Percentiles rank a stretch among this genome's conserved stretches.
Evolutionary conservation across 768 basidiomycete species (phyloP).

Genomic region (Boletales sp.): DNA sequence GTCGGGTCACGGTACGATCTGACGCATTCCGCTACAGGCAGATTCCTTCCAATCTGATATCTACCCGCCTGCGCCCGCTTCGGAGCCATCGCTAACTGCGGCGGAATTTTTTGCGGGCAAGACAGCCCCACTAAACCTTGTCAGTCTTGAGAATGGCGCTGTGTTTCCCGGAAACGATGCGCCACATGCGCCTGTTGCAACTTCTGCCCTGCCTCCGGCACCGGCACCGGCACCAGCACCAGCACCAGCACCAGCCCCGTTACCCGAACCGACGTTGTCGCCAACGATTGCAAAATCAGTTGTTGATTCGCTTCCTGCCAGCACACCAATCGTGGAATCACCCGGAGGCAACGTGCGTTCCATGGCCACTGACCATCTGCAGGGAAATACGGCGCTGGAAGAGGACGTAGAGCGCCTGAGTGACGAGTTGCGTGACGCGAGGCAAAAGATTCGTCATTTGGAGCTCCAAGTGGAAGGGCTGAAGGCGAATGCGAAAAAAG

Average conservation of each 20-base stretch:
- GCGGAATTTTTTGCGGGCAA: constrained; percentile 89
- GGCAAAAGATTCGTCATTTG: constrained; percentile 77
- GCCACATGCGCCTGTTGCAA: constrained; percentile 23
- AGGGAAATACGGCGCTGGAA: constrained; percentile 29
- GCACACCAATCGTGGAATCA: neutral
- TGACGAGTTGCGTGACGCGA: constrained; percentile 70
- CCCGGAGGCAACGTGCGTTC: constrained; percentile 31
- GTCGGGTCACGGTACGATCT: neutral
- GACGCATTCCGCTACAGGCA: constrained; percentile 43
- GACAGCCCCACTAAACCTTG: constrained; percentile 68
- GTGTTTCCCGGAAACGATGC: constrained; percentile 32
- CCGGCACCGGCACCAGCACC: constrained; percentile 4
- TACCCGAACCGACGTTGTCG: constrained; percentile 34
- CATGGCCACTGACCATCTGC: neutral
- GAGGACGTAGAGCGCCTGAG: constrained; percentile 63
- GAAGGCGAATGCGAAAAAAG: constrained; percentile 72
- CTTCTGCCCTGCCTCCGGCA: constrained; percentile 26
- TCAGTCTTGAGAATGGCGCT: constrained; percentile 72
- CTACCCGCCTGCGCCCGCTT: constrained; percentile 86
- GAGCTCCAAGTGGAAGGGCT: constrained; percentile 79
- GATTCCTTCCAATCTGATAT: constrained; percentile 98
- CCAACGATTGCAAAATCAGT: constrained; percentile 33
- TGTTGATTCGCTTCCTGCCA: constrained; percentile 10
- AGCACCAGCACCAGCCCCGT: constrained; percentile 24
- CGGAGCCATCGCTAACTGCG: constrained; percentile 75